Base-by-base conservation (phyloP, 1,284 basidiomycete species). In the Tremellales sp. region DNA sequence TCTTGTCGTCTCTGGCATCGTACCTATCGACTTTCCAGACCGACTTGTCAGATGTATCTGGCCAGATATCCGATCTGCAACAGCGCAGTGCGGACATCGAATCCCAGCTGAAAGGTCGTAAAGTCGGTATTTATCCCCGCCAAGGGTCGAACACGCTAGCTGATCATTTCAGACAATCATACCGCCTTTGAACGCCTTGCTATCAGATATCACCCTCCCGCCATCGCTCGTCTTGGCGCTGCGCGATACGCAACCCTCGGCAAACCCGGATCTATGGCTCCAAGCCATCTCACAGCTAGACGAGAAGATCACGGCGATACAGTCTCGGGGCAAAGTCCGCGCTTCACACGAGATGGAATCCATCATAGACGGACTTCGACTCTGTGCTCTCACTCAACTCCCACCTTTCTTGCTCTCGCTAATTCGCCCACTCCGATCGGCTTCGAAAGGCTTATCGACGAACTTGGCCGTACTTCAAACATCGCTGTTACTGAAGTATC, bases 11-110 rank as follows among this genome's bases (percentile, higher is more conserved):
- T 0, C 80, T 98, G 3, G 86, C 93, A 58, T 79, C 82, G 2
- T 97, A 97, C 70, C 80, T 97, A 10, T 90, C 90, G 2, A 94
- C 89, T 0, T 99, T 98, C 64, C 92, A 97, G 72, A 85, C 81
- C 58, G 93, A 99, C 73, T 79, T 99, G 4, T 87, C 87, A 3
- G 84, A 86, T 2, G 92, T 97, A 4, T 97, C 94, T 2, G 87
- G 89, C 0, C 93, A 98, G 67, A 96, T 99, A 67, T 86, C 89
- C 0, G 87, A 94, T 57, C 79, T 99, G 22, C 94, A 98, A 68
- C 81, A 83, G 53, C 82, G 89, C 33, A 93, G 89, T 65, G 86
- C 88, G 57, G 84, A 86, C 42, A 94, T 98, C 43, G 93, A 97
- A 57, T 82, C 81, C 52, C 81, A 86, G 52, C 78, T 97, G 46